phyloP scores from a whole-genome alignment of 192 early-diverging fungal species.

The Linderina pennispora region DNA sequence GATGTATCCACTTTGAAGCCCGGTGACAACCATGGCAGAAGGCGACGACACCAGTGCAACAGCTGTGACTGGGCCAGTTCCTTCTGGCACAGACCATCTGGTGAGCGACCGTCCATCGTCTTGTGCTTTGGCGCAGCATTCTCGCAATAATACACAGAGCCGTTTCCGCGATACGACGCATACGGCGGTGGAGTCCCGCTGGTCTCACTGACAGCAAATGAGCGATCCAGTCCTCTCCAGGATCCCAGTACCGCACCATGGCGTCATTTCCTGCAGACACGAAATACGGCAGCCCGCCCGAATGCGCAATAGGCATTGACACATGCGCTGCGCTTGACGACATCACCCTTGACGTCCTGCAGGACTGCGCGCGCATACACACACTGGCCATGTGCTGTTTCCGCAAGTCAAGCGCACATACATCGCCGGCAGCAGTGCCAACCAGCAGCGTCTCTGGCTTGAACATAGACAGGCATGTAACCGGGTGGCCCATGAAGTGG shows the following conservation, averaged over 20 bases:
- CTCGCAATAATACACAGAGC: conserved; percentile 43
- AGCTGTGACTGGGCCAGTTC: conserved; percentile 22
- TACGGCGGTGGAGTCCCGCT: conserved; percentile 19
- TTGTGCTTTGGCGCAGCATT: conserved; percentile 8
- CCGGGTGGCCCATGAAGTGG: conserved; percentile 19
- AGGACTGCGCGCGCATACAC: conserved; percentile 48
- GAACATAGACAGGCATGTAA: conserved; percentile 17
- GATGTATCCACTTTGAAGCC: conserved; percentile 29
- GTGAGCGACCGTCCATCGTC: neutral
- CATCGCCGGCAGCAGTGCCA: conserved; percentile 24
- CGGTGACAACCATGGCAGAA: conserved; percentile 25
- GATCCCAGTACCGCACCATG: conserved; percentile 84
- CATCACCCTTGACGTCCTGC: conserved; percentile 52
- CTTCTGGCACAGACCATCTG: neutral
- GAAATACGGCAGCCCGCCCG: conserved; percentile 54
- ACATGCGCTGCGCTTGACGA: conserved; percentile 50
- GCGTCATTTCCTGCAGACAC: conserved; percentile 77
- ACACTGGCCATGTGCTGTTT: conserved; percentile 34
- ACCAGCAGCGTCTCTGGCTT: conserved; percentile 16
- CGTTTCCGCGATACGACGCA: conserved; percentile 32
- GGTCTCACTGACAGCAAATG: conserved; percentile 61
- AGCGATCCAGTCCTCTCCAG: conserved; percentile 59
- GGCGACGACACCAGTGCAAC: conserved; percentile 17
- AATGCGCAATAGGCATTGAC: conserved; percentile 57
- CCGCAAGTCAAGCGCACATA: conserved; percentile 31